Evolutionary conservation across 345 rosid species (phyloP), one percentile per base, ranked within the genome.

Genomic region (Populus nigra): DNA sequence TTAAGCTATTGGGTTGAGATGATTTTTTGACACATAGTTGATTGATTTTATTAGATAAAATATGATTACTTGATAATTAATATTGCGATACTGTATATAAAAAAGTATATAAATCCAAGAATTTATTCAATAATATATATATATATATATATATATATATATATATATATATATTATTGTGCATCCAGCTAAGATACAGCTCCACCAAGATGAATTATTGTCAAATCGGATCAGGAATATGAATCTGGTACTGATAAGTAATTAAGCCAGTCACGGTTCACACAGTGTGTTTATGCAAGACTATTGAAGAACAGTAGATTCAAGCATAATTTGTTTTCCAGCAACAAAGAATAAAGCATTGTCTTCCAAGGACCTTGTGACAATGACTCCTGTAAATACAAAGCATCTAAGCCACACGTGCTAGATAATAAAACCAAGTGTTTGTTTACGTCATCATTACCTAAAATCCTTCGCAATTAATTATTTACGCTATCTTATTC

Each of bases 141-240:
- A 25, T 29, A 1, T 29, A 1, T 29, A 29, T 29, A 29, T 29
- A 29, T 31, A 31, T 31, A 31, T 3, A 31, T 31, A 2, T 31
- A 31, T 33, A 4, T 33, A 33, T 33, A 4, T 33, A 41, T 10
- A 10, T 2, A 41, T 41, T 10, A 41, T 66, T 5, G 5, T 31
- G 70, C 71, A 31, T 75, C 71, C 71, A 75, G 71, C 71, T 65
- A 66, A 65, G 65, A 31, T 12, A 53, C 13, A 59, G 71, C 53
- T 45, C 78, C 71, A 47, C 63, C 13, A 13, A 20, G 5, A 17
- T 47, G 31, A 33, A n/a, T 29, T 49, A 8, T 49, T 31, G 35
- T 75, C 65, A 45, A 66, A 47, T 13, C 49, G 25, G 23, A 55
- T 29, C 0, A 11, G 35, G 47, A 15, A 5, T 49, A 31, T n/a